These are phyloP conservation scores for Leptographium wingfieldii DNA, from an alignment of 2,329 filamentous ascomycete genomes.

Conservation along the genomic window DNA sequence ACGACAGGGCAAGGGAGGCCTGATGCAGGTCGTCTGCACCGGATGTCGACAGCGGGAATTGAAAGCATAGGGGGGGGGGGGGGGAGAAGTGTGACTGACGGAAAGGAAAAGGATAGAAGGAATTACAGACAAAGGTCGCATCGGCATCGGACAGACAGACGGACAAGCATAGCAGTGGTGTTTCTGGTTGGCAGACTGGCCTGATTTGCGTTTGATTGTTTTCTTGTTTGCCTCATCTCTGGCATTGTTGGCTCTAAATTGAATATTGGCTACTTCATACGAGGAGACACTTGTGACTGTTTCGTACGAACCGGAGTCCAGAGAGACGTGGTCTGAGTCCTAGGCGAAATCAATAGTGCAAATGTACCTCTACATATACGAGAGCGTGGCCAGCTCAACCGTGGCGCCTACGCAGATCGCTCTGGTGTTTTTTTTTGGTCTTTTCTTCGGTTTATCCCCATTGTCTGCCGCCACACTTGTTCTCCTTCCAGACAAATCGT, in stretches of 20 bases:
- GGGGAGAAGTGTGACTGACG: neutral
- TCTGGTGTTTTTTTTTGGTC: neutral
- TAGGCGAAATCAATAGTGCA: neutral
- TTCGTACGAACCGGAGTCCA: neutral
- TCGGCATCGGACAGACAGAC: neutral
- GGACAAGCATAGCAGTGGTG: neutral
- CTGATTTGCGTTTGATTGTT: neutral
- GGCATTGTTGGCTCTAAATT: neutral
- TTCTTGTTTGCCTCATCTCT: neutral
- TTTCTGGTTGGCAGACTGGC: neutral
- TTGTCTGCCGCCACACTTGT: neutral
- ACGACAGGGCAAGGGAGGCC: slow-evolving; percentile 32
- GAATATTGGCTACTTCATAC: neutral
- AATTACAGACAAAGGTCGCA: neutral
- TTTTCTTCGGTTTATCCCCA: neutral
- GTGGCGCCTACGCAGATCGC: neutral
- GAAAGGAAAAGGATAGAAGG: neutral
- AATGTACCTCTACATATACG: neutral
- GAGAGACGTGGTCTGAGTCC: neutral
- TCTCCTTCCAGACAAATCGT: neutral
- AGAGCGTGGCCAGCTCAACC: neutral
- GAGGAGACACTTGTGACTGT: neutral
- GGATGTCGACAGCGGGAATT: slow-evolving; percentile 46
- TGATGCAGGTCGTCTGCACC: slow-evolving; percentile 46
- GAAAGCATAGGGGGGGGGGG: slow-evolving; percentile 28